phyloP scores from a whole-genome alignment of 2,329 filamentous ascomycete genomes.

The Hawksworthiomyces lignivorus region DNA sequence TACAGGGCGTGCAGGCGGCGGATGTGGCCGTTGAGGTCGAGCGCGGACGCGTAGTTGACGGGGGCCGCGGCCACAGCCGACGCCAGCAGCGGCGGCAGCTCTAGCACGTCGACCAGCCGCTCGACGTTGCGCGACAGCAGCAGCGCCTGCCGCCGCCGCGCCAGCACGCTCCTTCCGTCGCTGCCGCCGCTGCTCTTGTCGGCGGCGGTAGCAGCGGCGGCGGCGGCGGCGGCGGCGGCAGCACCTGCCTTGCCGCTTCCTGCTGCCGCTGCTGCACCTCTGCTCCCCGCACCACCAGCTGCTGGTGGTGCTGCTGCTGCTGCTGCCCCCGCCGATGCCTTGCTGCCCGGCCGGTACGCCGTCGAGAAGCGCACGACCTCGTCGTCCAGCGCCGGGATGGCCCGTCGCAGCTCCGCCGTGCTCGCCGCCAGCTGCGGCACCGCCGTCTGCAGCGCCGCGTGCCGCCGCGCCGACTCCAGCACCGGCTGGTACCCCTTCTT shows the following conservation, averaged over 20 bases:
- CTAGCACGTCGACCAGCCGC: conserved; percentile 80
- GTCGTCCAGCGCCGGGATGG: conserved; percentile 71
- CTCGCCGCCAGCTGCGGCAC: conserved; percentile 64
- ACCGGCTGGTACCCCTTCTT: conserved; percentile 83
- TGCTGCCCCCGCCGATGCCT: conserved; percentile 66
- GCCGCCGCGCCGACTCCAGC: conserved; percentile 70
- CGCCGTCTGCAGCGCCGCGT: conserved; percentile 63
- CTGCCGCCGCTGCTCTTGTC: too few relatives aligned
- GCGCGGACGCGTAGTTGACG: conserved; percentile 76
- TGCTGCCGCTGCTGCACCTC: not conserved
- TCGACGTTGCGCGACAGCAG: conserved; percentile 81
- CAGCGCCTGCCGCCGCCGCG: conserved; percentile 69
- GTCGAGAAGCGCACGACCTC: conserved; percentile 74
- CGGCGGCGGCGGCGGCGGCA: conserved; percentile 35
- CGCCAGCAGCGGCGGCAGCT: conserved; percentile 77
- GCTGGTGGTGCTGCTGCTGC: conserved; percentile 29
- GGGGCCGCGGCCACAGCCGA: conserved; percentile 62
- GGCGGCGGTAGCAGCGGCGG: not conserved
- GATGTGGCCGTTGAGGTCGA: conserved; percentile 92
- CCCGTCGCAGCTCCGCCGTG: conserved; percentile 58
- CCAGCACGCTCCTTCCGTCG: too few relatives aligned
- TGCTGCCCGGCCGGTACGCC: conserved; percentile 67
- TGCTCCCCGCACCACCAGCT: too few relatives aligned
- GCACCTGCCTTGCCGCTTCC: conserved; percentile 63
- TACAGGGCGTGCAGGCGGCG: conserved; percentile 78